Conservation (phyloP, 192 early-diverging fungal species). For the Entophlyctis helioformis region DNA sequence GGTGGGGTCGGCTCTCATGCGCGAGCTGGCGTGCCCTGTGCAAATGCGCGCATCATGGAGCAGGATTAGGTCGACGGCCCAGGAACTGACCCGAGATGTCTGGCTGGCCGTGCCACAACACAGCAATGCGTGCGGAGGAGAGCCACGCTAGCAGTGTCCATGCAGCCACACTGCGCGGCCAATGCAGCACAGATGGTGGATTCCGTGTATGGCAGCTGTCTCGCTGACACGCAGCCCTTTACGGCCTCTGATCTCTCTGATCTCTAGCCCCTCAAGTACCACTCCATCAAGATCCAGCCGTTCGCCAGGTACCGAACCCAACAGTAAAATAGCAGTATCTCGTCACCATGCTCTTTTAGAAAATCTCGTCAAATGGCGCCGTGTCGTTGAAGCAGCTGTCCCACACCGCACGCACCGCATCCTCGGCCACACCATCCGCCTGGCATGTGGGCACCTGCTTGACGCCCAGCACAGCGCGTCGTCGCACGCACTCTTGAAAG, state of each 20-base stretch:
- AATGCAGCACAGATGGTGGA: conserved; percentile 75
- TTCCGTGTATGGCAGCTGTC: conserved; percentile 81
- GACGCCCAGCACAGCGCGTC: conserved; percentile 73
- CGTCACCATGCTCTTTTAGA: not conserved
- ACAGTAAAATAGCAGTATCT: too few species aligned
- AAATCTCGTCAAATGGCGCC: conserved; percentile 90
- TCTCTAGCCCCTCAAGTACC: too few species aligned
- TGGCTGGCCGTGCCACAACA: too few species aligned
- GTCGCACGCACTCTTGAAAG: conserved; percentile 62
- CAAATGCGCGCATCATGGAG: too few species aligned
- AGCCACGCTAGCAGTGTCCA: conserved; percentile 63
- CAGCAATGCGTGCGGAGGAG: conserved; percentile 81
- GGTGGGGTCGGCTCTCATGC: too few species aligned
- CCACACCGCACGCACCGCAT: conserved; percentile 77
- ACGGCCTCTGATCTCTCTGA: too few species aligned
- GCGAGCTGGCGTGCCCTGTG: too few species aligned
- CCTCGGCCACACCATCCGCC: conserved; percentile 65
- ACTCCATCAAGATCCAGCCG: too few species aligned
- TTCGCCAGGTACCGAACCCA: too few species aligned
- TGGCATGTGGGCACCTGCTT: conserved; percentile 64
- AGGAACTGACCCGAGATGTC: too few species aligned
- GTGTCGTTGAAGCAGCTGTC: conserved; percentile 87
- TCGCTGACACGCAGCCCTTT: conserved; percentile 88
- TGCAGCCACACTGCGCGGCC: conserved; percentile 61
- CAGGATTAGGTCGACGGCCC: too few species aligned